Percentiles rank a stretch among this genome's conserved stretches.
Conservation (phyloP, 2,329 filamentous ascomycete species). For the Aspergillus novofumigatus region DNA sequence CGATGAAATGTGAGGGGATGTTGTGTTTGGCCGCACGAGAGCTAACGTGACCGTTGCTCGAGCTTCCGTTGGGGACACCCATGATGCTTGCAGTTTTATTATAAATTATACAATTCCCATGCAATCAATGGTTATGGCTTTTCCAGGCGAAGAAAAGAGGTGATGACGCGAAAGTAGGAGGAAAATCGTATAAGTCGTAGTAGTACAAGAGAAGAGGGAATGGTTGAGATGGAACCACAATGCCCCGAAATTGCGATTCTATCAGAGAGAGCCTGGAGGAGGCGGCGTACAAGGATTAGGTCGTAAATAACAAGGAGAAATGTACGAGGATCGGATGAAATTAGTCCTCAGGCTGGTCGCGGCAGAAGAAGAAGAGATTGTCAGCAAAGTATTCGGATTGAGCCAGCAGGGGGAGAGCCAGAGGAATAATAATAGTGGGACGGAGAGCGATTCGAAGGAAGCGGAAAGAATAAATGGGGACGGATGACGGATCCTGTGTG, state of each 20-base stretch:
- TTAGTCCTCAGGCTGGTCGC: neutral
- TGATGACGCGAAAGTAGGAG: neutral
- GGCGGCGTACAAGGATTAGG: neutral
- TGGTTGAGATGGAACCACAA: constrained; percentile 1
- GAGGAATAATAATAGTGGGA: neutral
- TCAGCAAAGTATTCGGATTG: neutral
- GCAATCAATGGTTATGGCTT: constrained; percentile 14
- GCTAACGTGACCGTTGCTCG: constrained; percentile 51
- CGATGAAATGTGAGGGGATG: constrained; percentile 90
- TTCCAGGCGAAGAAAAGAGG: constrained; percentile 1
- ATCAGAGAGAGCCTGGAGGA: neutral
- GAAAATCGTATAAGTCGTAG: neutral
- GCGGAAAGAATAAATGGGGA: neutral
- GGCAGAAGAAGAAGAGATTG: neutral
- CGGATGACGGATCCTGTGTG: neutral
- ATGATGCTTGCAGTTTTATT: constrained; percentile 32
- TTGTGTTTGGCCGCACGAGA: constrained; percentile 78
- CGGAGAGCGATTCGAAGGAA: neutral
- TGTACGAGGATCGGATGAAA: neutral
- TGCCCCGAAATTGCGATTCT: neutral
- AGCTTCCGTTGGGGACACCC: constrained; percentile 35
- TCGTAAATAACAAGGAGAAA: neutral
- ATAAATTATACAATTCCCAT: constrained; percentile 24
- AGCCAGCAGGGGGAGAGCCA: neutral
- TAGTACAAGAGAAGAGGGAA: neutral